Percentiles rank a stretch among this genome's conserved stretches.
These are phyloP conservation scores for Blastobotrys raffinosifermentans DNA, from an alignment of 1,139 yeast genomes.

Conservation along the genomic window DNA sequence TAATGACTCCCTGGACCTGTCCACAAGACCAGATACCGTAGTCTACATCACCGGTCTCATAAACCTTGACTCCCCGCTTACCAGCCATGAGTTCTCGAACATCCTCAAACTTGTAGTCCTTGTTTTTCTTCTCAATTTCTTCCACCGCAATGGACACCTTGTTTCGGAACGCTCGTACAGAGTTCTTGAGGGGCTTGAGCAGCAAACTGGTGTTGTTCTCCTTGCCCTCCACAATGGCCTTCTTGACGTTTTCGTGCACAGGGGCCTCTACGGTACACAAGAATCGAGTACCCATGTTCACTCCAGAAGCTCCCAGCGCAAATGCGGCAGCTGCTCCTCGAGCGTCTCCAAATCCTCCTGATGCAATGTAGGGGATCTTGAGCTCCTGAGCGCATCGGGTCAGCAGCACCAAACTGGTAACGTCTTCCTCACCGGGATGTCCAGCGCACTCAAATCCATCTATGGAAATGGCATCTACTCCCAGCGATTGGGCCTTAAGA, in stretches of 20 bases:
- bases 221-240: conserved; percentile 28
- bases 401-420: conserved; percentile 28
- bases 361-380: conserved; percentile 32
- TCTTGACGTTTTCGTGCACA: conserved; percentile 30
- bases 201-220: conserved; percentile 32
- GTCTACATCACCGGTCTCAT: conserved; percentile 29
- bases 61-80: conserved; percentile 29
- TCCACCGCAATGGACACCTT: conserved; percentile 29
- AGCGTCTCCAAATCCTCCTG: conserved; percentile 36
- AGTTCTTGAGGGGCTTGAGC: conserved; percentile 29
- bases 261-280: conserved; percentile 34
- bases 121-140: conserved; percentile 24
- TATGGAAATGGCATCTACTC: conserved; percentile 33
- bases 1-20: conserved; percentile 28
- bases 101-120: conserved; percentile 24
- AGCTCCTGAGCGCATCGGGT: conserved; percentile 28
- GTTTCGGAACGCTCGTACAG: conserved; percentile 32
- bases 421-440: conserved; percentile 35
- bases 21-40: conserved; percentile 35
- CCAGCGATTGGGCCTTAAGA: conserved; percentile 29
- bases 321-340: conserved; percentile 34
- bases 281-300: conserved; percentile 35
- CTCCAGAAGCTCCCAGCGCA: conserved; percentile 32
- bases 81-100: conserved; percentile 30
- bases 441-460: conserved; percentile 37